Conservation (phyloP, 2,329 filamentous ascomycete species). For the Xylariaceae sp. region DNA sequence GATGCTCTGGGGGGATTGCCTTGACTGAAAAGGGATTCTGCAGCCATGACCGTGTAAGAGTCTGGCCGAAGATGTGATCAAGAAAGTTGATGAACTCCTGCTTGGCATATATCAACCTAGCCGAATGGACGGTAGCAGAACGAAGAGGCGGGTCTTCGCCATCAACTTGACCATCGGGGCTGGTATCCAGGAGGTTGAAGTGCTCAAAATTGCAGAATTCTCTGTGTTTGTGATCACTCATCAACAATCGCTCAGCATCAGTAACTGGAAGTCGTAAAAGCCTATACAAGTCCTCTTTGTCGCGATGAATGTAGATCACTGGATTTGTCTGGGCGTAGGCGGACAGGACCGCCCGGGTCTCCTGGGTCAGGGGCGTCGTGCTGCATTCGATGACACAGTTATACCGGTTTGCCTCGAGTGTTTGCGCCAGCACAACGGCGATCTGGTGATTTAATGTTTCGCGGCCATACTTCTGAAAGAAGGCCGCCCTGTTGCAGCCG, state of each 20-base stretch:
- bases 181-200: constrained; percentile 56
- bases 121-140: constrained; percentile 47
- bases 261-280: constrained; percentile 46
- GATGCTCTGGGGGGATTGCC: constrained; percentile 53
- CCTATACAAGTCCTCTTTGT: constrained; percentile 55
- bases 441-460: constrained; percentile 58
- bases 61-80: constrained; percentile 51
- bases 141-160: constrained; percentile 34
- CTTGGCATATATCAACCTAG: constrained; percentile 53
- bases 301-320: constrained; percentile 64
- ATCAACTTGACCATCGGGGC: constrained; percentile 30
- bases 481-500: constrained; percentile 55
- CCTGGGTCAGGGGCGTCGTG: constrained; percentile 57
- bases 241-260: constrained; percentile 52
- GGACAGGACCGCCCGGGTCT: constrained; percentile 52
- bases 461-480: constrained; percentile 55
- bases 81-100: constrained; percentile 57
- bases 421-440: constrained; percentile 54
- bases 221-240: constrained; percentile 51
- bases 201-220: constrained; percentile 66
- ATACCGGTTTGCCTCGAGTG: constrained; percentile 53
- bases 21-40: constrained; percentile 57
- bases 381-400: constrained; percentile 66
- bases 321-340: constrained; percentile 60
- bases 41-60: constrained; percentile 46